Percentiles rank a stretch among this genome's conserved stretches.
These are phyloP conservation scores for Paxillus ammoniavirescens DNA, from an alignment of 768 basidiomycete genomes.

Conservation along the genomic window DNA sequence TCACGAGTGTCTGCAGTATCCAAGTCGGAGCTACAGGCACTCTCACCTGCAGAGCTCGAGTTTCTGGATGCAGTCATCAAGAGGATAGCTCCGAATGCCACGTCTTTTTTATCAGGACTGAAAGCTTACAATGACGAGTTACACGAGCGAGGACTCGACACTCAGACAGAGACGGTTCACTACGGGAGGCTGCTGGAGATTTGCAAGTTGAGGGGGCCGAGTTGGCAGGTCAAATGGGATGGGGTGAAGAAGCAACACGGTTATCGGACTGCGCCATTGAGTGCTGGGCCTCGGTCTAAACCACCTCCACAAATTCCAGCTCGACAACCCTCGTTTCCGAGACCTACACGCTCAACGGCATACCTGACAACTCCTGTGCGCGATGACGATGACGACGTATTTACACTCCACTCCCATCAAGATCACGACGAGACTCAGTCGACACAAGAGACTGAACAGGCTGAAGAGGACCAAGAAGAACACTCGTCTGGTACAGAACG, in stretches of 20 bases:
- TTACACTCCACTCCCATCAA: conserved; percentile 44
- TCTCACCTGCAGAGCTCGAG: conserved; percentile 58
- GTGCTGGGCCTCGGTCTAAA: conserved; percentile 10
- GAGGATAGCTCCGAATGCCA: conserved; percentile 64
- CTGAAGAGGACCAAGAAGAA: conserved; percentile 12
- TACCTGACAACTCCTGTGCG: conserved; percentile 27
- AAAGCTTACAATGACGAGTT: conserved; percentile 83
- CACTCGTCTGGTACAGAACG: conserved; percentile 20
- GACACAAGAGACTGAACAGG: conserved; percentile 16
- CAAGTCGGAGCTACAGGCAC: conserved; percentile 47
- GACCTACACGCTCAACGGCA: conserved; percentile 22
- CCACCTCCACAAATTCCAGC: conserved; percentile 14
- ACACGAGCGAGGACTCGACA: conserved; percentile 70
- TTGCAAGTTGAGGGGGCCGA: conserved; percentile 74
- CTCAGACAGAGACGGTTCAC: conserved; percentile 72
- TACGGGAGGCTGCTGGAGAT: conserved; percentile 83
- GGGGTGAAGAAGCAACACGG: conserved; percentile 59
- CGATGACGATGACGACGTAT: conserved; percentile 40
- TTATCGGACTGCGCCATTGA: conserved; percentile 28
- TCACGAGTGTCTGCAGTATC: conserved; percentile 42
- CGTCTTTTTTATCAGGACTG: conserved; percentile 78
- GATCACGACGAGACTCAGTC: conserved; percentile 31
- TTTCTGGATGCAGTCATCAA: conserved; percentile 74
- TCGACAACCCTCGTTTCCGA: conserved; percentile 15
- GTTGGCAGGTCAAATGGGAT: conserved; percentile 83